Evolutionary conservation across 495 filamentous ascomycete genomes (phyloP), one percentile per base, ranked within the genome.

Genomic region (Xylaria cubensis): DNA sequence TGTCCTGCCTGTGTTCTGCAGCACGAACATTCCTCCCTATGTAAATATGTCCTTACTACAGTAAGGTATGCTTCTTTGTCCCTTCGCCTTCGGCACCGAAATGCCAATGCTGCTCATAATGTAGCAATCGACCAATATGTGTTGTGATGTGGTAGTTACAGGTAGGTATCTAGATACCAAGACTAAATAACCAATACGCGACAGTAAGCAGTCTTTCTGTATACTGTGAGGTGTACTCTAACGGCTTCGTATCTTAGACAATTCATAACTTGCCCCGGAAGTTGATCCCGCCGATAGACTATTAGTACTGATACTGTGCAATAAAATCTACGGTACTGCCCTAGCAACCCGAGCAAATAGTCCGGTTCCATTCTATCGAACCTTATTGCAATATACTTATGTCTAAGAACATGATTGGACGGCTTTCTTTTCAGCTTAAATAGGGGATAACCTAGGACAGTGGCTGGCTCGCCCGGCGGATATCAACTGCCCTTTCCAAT

Each of bases 61-160:
- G 39, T 42, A 13, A 12, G 39, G 10, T 42, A 42, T 42, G 10
- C 39, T 42, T 42, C 13, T 42, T 24, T 51, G 17, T 34, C 29
- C n/a, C 50, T 34, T 34, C 42, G 10, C 50, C n/a, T 56, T 67
- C 65, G 10, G 48, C 65, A 21, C 65, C 50, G 46, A 67, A 17
- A n/a, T 39, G 48, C 32, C 64, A 65, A 65, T 32, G 42, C 10
- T 41, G 21, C 39, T 29, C 21, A 15, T 24, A 42, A 65, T 26
- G 41, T 65, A 39, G 29, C 64, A 50, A 41, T 15, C 63, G 9
- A 66, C 58, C 42, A 46, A 13, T 53, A n/a, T 53, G 10, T 34
- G 55, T 12, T 29, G 29, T 15, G 32, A 42, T 42, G 10, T 42
- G 39, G 39, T 42, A 42, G n/a, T n/a, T n/a, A n/a, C n/a, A n/a